Evolutionary conservation across 306 rosid species (phyloP).

Genomic region (Vicia faba): DNA sequence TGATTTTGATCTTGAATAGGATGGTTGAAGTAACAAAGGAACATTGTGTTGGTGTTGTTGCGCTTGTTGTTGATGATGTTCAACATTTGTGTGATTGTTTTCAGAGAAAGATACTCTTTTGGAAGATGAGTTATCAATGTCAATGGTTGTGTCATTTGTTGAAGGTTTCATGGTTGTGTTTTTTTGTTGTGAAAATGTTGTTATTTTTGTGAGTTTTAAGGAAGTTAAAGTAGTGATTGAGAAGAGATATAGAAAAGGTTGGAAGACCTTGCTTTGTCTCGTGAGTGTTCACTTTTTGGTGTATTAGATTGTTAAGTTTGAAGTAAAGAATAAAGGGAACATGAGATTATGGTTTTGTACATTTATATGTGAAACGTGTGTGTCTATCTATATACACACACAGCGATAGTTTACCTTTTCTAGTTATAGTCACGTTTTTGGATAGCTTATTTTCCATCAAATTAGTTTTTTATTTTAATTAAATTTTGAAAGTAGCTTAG

Average conservation of each 20-base stretch:
- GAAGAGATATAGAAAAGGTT: slow-evolving; percentile 7
- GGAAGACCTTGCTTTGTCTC: slow-evolving; percentile 43
- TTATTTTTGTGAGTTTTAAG: not conserved
- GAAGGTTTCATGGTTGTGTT: slow-evolving; percentile 34
- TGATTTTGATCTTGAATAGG: slow-evolving; percentile 58
- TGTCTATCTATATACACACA: not conserved
- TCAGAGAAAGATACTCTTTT: slow-evolving; percentile 33
- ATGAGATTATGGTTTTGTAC: not conserved
- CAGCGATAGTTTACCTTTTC: not conserved
- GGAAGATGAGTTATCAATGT: slow-evolving; percentile 33
- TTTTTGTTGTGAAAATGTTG: not conserved
- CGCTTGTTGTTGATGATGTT: not conserved
- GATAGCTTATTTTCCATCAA: not conserved
- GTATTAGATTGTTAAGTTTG: slow-evolving; percentile 15
- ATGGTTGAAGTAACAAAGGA: slow-evolving; percentile 69
- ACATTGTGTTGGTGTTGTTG: slow-evolving; percentile 13
- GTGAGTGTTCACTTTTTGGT: slow-evolving; percentile 44
- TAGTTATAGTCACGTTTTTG: not conserved
- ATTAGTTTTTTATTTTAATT: too few relatives aligned
- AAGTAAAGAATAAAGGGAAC: slow-evolving; percentile 45
- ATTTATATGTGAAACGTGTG: not conserved
- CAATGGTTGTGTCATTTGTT: slow-evolving; percentile 23
- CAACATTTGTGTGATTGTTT: not conserved
- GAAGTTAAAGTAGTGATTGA: slow-evolving; percentile 3
- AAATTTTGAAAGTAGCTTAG: too few relatives aligned